Percentiles rank a stretch among this genome's conserved stretches.
These are phyloP conservation scores for Flaveria bidentis DNA, from an alignment of 129 eudicot species.

Conservation along the genomic window DNA sequence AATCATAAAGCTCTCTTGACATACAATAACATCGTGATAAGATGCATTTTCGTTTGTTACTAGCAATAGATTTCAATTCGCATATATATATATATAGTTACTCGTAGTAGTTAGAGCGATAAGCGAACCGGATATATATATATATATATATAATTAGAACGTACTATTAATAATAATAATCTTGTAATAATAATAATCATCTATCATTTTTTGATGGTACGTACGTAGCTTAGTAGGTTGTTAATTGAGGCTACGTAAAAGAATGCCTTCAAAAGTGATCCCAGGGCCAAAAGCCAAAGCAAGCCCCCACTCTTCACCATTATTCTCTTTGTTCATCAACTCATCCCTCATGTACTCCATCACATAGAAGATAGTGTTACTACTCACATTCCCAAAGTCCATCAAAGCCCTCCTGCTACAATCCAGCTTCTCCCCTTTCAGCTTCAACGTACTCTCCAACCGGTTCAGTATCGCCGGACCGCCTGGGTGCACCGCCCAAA, in stretches of 20 bases:
- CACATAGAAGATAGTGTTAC: conserved; percentile 89
- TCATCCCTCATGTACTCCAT: conserved; percentile 85
- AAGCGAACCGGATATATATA: too few species aligned
- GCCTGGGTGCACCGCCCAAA: conserved; percentile 92
- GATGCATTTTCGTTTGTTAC: neutral
- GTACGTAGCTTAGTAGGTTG: neutral
- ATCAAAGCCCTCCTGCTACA: conserved; percentile 87
- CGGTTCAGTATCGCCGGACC: conserved; percentile 50
- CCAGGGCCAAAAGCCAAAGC: conserved; percentile 96
- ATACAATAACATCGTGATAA: too few species aligned
- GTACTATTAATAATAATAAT: too few species aligned
- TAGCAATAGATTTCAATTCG: neutral
- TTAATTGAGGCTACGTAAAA: conserved; percentile 58
- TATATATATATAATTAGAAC: too few species aligned
- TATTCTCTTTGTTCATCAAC: conserved; percentile 45
- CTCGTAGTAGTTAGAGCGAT: too few species aligned
- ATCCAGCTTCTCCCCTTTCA: conserved; percentile 53
- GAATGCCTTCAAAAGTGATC: conserved; percentile 88
- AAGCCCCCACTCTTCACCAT: conserved; percentile 87
- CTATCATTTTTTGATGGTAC: too few species aligned
- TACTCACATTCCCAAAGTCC: conserved; percentile 94
- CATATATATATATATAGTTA: neutral
- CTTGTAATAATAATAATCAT: too few species aligned
- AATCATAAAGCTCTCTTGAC: too few species aligned
- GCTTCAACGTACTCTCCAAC: conserved; percentile 52